Evolutionary conservation across 2,329 filamentous ascomycete genomes (phyloP), one percentile per base, ranked within the genome.

Genomic region (Ophiosphaerella herpotricha): DNA sequence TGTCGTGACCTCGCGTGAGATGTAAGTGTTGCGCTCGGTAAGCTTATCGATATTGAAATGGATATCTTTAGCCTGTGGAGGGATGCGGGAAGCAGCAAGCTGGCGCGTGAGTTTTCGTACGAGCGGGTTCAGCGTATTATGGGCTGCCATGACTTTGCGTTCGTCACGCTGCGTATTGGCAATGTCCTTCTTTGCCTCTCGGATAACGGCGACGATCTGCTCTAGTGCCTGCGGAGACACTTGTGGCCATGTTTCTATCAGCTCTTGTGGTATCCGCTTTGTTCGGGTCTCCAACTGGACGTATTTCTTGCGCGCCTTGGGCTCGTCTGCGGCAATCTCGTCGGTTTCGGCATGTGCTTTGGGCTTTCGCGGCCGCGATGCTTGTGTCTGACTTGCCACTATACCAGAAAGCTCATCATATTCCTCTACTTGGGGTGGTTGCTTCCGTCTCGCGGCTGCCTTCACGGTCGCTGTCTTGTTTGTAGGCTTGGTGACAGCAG

Each of bases 21-120:
- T 46, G 24, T 68, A 55, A 26, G 67, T 65, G 54, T 83, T 83
- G n/a, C 80, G 80, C 60, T 85, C 82, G 7, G 87, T 74, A 12
- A 86, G 80, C 59, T 79, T 82, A 65, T 90, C 86, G 55, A 86
- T 86, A 61, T 88, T 81, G 39, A 90, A 82, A 42, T 83, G 78
- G 13, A 78, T 75, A 7, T 74, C 77, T 44, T 71, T 72, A 36
- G 73, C 72, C 2, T 80, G 77, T 0, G 83, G 84, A 1, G 87
- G 87, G 64, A 90, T 89, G n/a, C 85, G 85, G 43, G 88, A 76
- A 31, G 79, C 80, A 13, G 77, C 71, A 5, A 90, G 73, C 62
- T 85, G 86, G 40, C 76, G 79, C 32, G 80, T 73, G 31, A 90
- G 75, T 43, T 80, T 80, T 35, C 78, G 78, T 7, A 83, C 74